Evolutionary conservation across 2,329 filamentous ascomycete genomes (phyloP), one percentile per base, ranked within the genome.

Genomic region (Penicillium sp.): DNA sequence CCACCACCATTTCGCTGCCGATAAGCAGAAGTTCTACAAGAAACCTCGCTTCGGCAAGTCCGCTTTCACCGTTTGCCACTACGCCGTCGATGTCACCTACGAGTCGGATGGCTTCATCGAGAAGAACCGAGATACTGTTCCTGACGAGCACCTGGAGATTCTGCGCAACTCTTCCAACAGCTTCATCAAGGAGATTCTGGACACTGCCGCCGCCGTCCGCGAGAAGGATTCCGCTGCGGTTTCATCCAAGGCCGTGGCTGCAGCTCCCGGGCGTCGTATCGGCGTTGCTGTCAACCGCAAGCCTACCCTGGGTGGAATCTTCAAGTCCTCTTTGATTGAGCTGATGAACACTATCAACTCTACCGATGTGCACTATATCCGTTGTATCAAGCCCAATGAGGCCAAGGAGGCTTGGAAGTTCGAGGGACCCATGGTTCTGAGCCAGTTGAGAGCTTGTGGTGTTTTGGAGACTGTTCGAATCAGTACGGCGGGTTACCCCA

Each of bases 31-130:
- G 72, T 98, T 97, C 75, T 99, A 96, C 85, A 98, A 97, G 83
- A 99, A 98, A 80, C 95, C 95, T 6, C 87, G 95, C 58, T 99
- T 99, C 70, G 95, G 95, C 67, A 98, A 98, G 78, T 96, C 93
- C 14, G 85, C 95, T 1, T 99, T 99, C 79, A 98, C 95, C 7
- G 93, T 99, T 63, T 98, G 94, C 77, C 96, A 99, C 79, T 99
- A 99, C 78, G 95, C 95, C 54, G 84, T 99, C 57, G 95, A 99
- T 71, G 95, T 99, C 68, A 98, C 94, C 18, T 99, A 99, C 75
- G 95, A 99, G 77, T 98, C 94, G 1, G 95, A 99, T 69, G 95
- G 95, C 49, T 99, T 99, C 79, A 97, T 99, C 70, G 96, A 99
- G 77, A 99, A 99, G 85, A 99, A 99, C 78, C 88, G 95, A 76